Evolutionary conservation across 129 eudicot species (phyloP).

Genomic region (Tagetes erecta): DNA sequence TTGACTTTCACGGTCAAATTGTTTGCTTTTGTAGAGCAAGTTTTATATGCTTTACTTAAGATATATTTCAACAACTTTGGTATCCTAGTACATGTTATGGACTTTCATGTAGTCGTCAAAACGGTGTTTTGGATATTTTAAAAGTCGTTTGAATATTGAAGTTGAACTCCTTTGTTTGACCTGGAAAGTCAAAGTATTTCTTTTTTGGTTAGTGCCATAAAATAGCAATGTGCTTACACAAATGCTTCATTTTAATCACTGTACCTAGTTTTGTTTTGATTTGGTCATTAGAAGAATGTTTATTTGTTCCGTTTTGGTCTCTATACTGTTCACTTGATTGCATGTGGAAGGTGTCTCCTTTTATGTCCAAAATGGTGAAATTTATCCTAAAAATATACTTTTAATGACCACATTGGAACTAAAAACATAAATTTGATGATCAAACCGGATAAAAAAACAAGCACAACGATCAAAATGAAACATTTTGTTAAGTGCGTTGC

Average conservation of each 20-base stretch:
- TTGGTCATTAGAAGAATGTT: too few species aligned
- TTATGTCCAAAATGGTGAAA: background rate
- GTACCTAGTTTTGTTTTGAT: too few species aligned
- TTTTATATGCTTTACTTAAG: background rate
- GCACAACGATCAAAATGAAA: background rate
- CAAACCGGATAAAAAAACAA: background rate
- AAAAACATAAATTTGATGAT: background rate
- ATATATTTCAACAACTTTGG: background rate
- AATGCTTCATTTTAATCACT: too few species aligned
- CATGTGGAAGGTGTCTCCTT: too few species aligned
- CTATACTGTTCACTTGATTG: too few species aligned
- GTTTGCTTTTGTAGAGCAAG: background rate
- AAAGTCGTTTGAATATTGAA: background rate
- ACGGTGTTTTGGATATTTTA: background rate
- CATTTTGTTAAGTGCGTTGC: background rate
- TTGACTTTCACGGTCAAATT: constrained; percentile 8
- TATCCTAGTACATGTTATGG: background rate
- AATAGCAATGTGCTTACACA: too few species aligned
- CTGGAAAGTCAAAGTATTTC: constrained; percentile 2
- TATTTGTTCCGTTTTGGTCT: too few species aligned
- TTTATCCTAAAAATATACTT: background rate
- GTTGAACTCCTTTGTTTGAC: background rate
- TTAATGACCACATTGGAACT: background rate
- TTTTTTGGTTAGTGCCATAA: background rate
- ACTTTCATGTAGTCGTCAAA: constrained; percentile 5